Base-by-base conservation (phyloP, 78 protist genomes). In the Monosiga brevicollis region DNA sequence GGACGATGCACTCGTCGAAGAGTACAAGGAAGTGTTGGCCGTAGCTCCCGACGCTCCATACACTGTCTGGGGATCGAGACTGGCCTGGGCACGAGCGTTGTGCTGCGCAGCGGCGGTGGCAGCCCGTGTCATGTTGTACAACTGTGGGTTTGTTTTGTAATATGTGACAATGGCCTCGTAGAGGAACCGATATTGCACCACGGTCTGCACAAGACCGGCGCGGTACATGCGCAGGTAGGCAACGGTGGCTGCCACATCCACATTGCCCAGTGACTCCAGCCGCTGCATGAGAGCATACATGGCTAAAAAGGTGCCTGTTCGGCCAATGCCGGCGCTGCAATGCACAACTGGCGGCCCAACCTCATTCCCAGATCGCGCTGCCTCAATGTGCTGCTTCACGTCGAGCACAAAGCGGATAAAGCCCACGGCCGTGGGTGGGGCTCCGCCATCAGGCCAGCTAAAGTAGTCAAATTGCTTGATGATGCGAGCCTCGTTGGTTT, bases 251-350 rank as follows among this genome's bases (percentile, higher is more conserved):
- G 1, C 11, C 38, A 76, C 34, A 41, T 39, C 42, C 26, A 76
- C 34, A 24, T 2, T 35, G 11, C 9, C 37, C 41, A 36, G 15
- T 22, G 2, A 36, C 26, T 35, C 41, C 20, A 80, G 73, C 35
- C 23, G 54, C 49, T 22, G 41, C 54, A 75, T 6, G 54, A 2
- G 1, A 24, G 10, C 43, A 75, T 88, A 84, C 72, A 78, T 0
- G 6, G 84, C 84, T 2, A 78, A n/a, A 26, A 83, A 84, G 35
- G 37, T 42, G 26, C 87, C 93, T 9, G 91, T 85, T 24, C 93
- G 85, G 10, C 93, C 93, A 34, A 91, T 82, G 15, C 93, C 93
- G 2, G 90, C 93, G 15, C 78, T 22, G 83, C 93, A 91, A 78
- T 91, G 93, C 20, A 87, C 89, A 1, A 88, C 42, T 0, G 80